A percentile compares a stretch with the other conserved stretches of the same genome.
These are phyloP conservation scores for Cardiospermum halicacabum DNA, from an alignment of 345 rosid species.

Conservation along the genomic window DNA sequence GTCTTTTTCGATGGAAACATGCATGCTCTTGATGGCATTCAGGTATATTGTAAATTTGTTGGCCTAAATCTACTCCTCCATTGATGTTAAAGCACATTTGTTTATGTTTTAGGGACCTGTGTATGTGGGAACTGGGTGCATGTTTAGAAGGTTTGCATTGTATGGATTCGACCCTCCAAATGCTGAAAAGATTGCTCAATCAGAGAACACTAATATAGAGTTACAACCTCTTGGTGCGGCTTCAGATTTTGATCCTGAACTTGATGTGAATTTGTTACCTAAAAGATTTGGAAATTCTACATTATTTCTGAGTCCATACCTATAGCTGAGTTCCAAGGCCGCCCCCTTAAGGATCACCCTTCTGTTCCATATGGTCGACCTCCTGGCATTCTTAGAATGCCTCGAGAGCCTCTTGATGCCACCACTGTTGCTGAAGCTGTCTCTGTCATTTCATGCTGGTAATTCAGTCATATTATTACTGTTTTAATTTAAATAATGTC, in stretches of 20 bases:
- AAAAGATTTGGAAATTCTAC: constrained; percentile 92
- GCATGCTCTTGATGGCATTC: constrained; percentile 95
- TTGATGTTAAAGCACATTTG: no score
- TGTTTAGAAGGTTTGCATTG: constrained; percentile 92
- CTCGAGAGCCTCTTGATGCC: constrained; percentile 89
- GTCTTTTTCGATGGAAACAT: constrained; percentile 96
- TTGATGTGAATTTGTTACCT: constrained; percentile 74
- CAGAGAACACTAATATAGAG: constrained; percentile 45
- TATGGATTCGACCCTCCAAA: constrained; percentile 88
- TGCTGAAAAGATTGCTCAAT: constrained; percentile 30
- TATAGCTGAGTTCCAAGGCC: constrained; percentile 75
- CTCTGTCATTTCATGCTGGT: constrained; percentile 96
- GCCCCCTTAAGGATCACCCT: constrained; percentile 90
- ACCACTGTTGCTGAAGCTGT: constrained; percentile 84
- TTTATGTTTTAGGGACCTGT: constrained; percentile 91
- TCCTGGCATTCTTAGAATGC: constrained; percentile 71
- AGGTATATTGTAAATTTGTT: constrained; percentile 38
- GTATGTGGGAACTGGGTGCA: constrained; percentile 89
- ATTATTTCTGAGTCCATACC: constrained; percentile 85
- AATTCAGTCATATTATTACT: background rate
- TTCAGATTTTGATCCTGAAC: constrained; percentile 73
- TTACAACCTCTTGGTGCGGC: constrained; percentile 64
- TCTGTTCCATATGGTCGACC: constrained; percentile 82
- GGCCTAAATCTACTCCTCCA: no score
- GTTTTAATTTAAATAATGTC: no score